Base-by-base conservation (phyloP, 1,284 basidiomycete species). In the Ustilago tritici region DNA sequence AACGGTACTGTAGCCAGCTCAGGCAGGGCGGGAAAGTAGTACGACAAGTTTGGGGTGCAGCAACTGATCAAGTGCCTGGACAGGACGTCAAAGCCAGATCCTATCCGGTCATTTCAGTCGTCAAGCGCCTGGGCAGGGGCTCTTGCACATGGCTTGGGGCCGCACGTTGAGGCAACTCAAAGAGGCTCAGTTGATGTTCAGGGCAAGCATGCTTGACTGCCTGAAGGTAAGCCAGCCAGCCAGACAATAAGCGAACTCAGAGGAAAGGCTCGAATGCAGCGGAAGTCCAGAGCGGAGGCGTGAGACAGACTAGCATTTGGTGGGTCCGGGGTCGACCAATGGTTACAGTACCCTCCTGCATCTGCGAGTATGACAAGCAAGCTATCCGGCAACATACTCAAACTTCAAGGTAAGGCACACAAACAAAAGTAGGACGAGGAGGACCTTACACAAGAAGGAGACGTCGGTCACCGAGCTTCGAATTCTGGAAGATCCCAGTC, bases 281-380 rank as follows among this genome's bases (percentile, higher is more conserved):
- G 17, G 36, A 40, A 19, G 31, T n/a, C 41, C 34, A 47, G 31
- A n/a, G 56, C 12, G 41, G 38, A 49, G 56, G 41, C 56, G 32
- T 50, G 38, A 57, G 36, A 53, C 55, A 57, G 12, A 17, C 50
- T 40, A 23, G 36, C n/a, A 47, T 53, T 40, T 56, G 58, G 56
- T 61, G 62, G 46, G 55, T 70, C 69, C 69, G 69, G 69, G 63
- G 63, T 65, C 62, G 63, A 65, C 69, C 63, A 70, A 70, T 70
- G 43, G 49, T 59, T 65, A 46, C 43, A 19, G 19, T 46, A 54
- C 55, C 69, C 9, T n/a, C 12, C 5, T 35, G 59, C 49, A 61
- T 55, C 59, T 5, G 3, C n/a, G n/a, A 19, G 28, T 28, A 19
- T 41, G 31, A 34, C 28, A 54, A 28, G 59, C 61, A 55, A 28